These are phyloP conservation scores for Magnusiomyces tetraspermus DNA, from an alignment of 1,139 yeast species.

Conservation along the genomic window DNA sequence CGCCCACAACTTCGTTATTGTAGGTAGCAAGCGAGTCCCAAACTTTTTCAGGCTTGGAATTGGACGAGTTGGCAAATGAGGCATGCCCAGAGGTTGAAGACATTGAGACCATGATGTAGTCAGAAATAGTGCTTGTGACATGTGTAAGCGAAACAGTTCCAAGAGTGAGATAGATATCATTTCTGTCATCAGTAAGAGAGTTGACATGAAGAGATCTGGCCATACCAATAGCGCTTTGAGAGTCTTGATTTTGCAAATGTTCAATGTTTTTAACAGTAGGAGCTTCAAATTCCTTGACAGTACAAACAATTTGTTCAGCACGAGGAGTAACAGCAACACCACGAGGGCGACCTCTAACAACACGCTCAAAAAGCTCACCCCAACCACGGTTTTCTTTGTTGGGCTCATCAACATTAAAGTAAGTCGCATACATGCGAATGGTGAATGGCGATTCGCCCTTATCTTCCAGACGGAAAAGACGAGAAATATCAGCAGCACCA, in stretches of 20 bases:
- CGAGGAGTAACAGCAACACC: conserved; percentile 76
- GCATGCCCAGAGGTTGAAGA: conserved; percentile 23
- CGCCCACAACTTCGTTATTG: conserved; percentile 68
- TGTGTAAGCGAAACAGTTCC: conserved; percentile 23
- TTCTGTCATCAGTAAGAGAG: conserved; percentile 23
- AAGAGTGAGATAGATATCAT: conserved; percentile 25
- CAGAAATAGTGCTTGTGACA: conserved; percentile 18
- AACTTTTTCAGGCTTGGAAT: conserved; percentile 42
- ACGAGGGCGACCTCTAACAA: conserved; percentile 62
- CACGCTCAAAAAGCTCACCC: conserved; percentile 80
- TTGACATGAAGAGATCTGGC: conserved; percentile 24
- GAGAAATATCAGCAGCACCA: conserved; percentile 78
- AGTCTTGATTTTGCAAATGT: conserved; percentile 34
- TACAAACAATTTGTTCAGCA: conserved; percentile 61
- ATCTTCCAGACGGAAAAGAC: conserved; percentile 60
- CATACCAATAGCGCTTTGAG: conserved; percentile 24
- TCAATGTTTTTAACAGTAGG: conserved; percentile 38
- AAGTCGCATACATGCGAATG: conserved; percentile 65
- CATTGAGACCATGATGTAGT: conserved; percentile 20
- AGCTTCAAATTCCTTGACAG: conserved; percentile 66
- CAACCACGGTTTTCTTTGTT: conserved; percentile 56
- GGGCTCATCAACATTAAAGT: conserved; percentile 34
- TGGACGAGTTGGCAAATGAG: conserved; percentile 50
- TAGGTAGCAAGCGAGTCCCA: conserved; percentile 78
- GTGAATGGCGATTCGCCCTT: conserved; percentile 63